Conservation (phyloP, 257 asterid genomes). For the Fraxinus anomala region DNA sequence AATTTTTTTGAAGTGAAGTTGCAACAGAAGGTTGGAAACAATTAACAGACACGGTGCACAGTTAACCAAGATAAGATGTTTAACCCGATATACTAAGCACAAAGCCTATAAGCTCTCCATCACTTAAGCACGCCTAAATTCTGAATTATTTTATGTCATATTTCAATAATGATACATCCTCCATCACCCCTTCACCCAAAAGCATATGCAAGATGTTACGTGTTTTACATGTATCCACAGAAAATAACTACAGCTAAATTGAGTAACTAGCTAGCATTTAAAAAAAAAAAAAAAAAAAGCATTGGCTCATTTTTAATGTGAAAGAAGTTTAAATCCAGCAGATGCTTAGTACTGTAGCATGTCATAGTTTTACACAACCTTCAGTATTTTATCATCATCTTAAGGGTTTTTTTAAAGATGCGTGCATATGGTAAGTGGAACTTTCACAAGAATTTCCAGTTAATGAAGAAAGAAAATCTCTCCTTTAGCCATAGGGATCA, state of each 20-base stretch:
- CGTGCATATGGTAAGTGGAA: background rate
- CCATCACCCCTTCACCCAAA: background rate
- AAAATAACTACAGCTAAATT: background rate
- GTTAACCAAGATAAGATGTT: background rate
- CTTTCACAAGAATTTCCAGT: background rate
- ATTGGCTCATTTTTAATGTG: background rate
- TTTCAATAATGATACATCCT: background rate
- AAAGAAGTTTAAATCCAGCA: background rate
- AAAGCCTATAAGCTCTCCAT: background rate
- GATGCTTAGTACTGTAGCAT: background rate
- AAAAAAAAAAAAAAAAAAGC: background rate
- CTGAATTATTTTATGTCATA: background rate
- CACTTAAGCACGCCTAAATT: background rate
- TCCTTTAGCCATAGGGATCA: background rate
- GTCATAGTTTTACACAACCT: background rate
- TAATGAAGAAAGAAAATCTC: background rate
- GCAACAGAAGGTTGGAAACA: background rate
- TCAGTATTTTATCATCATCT: background rate
- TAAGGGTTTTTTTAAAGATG: background rate
- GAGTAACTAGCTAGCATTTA: background rate
- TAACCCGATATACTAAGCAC: constrained; percentile 7
- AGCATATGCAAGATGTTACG: background rate
- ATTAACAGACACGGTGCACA: constrained; percentile 12
- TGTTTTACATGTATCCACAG: background rate
- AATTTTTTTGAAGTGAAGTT: background rate